Evolutionary conservation across 805 yeast species (phyloP).

Genomic region (Blastobotrys peoriensis): DNA sequence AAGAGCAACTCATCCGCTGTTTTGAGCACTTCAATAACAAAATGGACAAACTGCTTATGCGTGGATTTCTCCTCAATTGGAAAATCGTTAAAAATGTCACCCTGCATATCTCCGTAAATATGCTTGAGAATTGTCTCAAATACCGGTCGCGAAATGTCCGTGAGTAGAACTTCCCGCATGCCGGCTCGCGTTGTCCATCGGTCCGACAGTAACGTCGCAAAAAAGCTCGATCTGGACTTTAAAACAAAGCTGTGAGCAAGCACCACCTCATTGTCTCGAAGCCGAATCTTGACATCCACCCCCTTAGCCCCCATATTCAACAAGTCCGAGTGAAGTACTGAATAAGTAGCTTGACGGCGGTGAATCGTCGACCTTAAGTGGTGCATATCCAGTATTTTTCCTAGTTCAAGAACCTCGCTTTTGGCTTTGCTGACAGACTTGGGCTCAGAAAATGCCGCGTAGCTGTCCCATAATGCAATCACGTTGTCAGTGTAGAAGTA

Average conservation of each 20-base stretch:
- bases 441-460: slow-evolving; percentile 20
- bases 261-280: slow-evolving; percentile 42
- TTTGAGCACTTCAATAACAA: slow-evolving; percentile 52
- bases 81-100: slow-evolving; percentile 28
- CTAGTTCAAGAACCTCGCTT: slow-evolving; percentile 22
- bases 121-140: slow-evolving; percentile 48
- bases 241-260: slow-evolving; percentile 45
- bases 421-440: slow-evolving; percentile 20
- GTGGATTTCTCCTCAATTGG: slow-evolving; percentile 14
- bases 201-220: slow-evolving; percentile 50
- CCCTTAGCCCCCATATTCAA: slow-evolving; percentile 2
- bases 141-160: slow-evolving; percentile 36
- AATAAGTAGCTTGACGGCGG: slow-evolving; percentile 8
- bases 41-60: slow-evolving; percentile 42
- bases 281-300: slow-evolving; percentile 39
- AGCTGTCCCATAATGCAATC: slow-evolving; percentile 19
- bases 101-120: slow-evolving; percentile 46
- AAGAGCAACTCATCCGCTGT: slow-evolving; percentile 59
- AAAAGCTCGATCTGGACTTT: slow-evolving; percentile 50
- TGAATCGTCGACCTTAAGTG: slow-evolving; percentile 16
- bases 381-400: slow-evolving; percentile 15
- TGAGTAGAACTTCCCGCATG: slow-evolving; percentile 29
- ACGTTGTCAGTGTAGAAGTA: slow-evolving; percentile 26
- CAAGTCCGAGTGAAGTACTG: slow-evolving; percentile 8
- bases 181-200: slow-evolving; percentile 41